Percentiles rank a stretch among this genome's conserved stretches.
Conservation (phyloP, 2,329 filamentous ascomycete genomes). For the Colletotrichum limetticola region DNA sequence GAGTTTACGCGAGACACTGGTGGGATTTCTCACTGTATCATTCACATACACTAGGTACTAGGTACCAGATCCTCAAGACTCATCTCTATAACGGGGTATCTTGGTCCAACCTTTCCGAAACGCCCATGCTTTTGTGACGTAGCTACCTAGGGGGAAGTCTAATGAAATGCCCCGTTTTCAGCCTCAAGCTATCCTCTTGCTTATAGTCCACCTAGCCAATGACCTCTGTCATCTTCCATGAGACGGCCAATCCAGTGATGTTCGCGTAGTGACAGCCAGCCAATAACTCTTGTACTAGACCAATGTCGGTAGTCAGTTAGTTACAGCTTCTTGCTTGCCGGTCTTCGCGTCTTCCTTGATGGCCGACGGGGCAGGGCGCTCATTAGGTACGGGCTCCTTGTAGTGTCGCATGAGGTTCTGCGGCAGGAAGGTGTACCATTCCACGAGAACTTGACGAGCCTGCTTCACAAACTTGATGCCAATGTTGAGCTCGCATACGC, state of each 20-base stretch:
- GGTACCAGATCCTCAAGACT: background rate
- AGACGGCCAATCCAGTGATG: background rate
- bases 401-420: conserved; percentile 77
- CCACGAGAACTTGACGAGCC: conserved; percentile 64
- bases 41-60: background rate
- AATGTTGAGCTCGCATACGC: conserved; percentile 68
- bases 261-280: background rate
- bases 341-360: conserved; percentile 42
- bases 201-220: background rate
- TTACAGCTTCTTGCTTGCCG: background rate
- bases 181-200: background rate
- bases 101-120: conserved; percentile 2
- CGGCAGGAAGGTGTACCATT: conserved; percentile 72
- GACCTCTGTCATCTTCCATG: background rate
- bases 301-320: background rate
- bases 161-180: background rate
- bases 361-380: conserved; percentile 58
- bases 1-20: conserved; percentile 17
- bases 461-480: conserved; percentile 74
- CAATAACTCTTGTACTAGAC: background rate
- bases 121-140: background rate
- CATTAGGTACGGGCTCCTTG: conserved; percentile 63
- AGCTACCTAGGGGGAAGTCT: background rate
- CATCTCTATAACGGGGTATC: background rate
- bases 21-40: background rate